These are phyloP conservation scores for Cordyceps cicadae DNA, from an alignment of 2,329 filamentous ascomycete genomes.

Conservation along the genomic window DNA sequence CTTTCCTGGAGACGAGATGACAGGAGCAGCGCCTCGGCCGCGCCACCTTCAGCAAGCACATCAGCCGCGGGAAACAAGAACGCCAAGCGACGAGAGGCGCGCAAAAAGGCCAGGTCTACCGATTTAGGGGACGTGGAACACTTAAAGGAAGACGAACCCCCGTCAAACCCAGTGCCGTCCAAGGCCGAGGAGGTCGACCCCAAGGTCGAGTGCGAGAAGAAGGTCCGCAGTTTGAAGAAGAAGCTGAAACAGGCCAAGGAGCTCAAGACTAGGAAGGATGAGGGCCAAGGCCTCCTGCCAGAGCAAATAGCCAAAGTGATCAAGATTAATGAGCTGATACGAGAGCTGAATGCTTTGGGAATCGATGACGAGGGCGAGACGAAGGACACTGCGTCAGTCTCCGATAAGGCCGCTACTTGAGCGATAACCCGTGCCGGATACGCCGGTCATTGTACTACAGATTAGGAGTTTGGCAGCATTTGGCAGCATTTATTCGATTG, in stretches of 20 bases:
- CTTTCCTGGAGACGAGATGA: constrained; percentile 2
- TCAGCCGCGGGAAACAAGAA: constrained; percentile 65
- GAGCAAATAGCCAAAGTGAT: constrained; percentile 98
- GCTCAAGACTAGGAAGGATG: constrained; percentile 82
- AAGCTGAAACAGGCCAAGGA: constrained; percentile 92
- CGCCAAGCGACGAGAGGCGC: constrained; percentile 60
- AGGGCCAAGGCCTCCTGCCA: constrained; percentile 72
- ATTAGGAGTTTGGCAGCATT: background rate
- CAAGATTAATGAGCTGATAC: constrained; percentile 87
- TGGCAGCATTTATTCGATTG: background rate
- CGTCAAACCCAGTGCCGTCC: constrained; percentile 33
- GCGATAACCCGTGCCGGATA: background rate
- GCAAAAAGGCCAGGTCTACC: constrained; percentile 45
- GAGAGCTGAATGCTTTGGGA: constrained; percentile 76
- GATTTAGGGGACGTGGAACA: constrained; percentile 30
- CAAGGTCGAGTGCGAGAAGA: constrained; percentile 80
- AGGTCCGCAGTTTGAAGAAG: constrained; percentile 84
- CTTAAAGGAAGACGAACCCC: constrained; percentile 39
- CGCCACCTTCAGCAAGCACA: background rate
- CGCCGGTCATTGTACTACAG: background rate
- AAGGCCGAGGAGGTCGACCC: constrained; percentile 47
- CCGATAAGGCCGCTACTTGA: background rate
- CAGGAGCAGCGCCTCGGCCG: background rate
- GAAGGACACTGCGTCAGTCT: constrained; percentile 17
- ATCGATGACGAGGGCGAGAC: constrained; percentile 71